Conservation (phyloP, 2,329 filamentous ascomycete species). For the Microcyclospora tardicrescens region DNA sequence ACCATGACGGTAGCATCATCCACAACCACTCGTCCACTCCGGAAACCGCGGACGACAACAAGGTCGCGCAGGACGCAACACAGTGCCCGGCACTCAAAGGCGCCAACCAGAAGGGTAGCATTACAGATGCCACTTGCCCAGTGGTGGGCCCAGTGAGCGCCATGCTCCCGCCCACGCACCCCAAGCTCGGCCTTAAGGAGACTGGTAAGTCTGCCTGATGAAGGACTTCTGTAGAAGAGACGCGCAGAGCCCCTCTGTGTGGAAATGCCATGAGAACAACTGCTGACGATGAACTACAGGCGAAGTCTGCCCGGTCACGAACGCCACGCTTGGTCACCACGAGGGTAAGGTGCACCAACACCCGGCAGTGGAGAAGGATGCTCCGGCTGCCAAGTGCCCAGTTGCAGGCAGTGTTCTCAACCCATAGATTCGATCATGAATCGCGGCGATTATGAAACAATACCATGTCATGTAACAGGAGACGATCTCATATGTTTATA, state of each 20-base stretch:
- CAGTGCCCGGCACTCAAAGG: conserved; percentile 30
- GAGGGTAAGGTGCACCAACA: conserved; percentile 30
- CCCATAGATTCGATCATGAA: too few relatives aligned
- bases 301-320: conserved; percentile 32
- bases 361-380: conserved; percentile 26
- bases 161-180: conserved; percentile 31
- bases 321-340: conserved; percentile 32
- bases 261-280: neutral
- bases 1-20: conserved; percentile 30
- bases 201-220: conserved; percentile 6
- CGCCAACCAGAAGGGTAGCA: conserved; percentile 24
- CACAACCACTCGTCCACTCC: conserved; percentile 29
- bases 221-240: too few relatives aligned
- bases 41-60: conserved; percentile 12
- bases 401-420: conserved; percentile 21
- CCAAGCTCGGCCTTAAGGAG: conserved; percentile 25
- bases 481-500: neutral
- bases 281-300: conserved; percentile 6
- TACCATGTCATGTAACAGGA: neutral
- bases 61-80: conserved; percentile 22
- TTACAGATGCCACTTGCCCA: conserved; percentile 32
- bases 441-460: neutral
- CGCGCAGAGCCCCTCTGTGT: too few relatives aligned
- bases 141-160: conserved; percentile 30
- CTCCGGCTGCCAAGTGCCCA: conserved; percentile 28